Percentiles rank a stretch among this genome's conserved stretches.
Evolutionary conservation across 768 basidiomycete species (phyloP).

Genomic region (Mrakia frigida): DNA sequence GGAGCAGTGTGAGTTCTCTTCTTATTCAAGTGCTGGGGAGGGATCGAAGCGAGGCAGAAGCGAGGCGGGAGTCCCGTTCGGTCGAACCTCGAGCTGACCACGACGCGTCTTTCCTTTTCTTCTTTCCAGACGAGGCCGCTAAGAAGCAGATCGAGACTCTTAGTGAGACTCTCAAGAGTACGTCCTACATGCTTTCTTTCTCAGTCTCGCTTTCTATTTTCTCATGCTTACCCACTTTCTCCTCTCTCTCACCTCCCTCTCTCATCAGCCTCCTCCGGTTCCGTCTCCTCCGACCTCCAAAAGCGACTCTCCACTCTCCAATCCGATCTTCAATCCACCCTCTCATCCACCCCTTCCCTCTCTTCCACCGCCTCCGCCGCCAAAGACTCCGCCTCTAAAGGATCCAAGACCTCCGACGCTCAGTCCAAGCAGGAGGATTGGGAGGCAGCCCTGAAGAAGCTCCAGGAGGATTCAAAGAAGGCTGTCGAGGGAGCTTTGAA

Average conservation of each 20-base stretch:
- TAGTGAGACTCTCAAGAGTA: slow-evolving; percentile 21
- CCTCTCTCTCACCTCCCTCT: neutral
- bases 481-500: slow-evolving; percentile 25
- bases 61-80: too few relatives aligned
- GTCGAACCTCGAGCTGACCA: too few relatives aligned
- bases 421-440: slow-evolving; percentile 26
- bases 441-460: slow-evolving; percentile 21
- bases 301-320: slow-evolving; percentile 18
- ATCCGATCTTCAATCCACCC: slow-evolving; percentile 23
- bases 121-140: neutral
- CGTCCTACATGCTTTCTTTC: neutral
- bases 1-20: slow-evolving; percentile 7
- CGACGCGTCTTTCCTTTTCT: neutral
- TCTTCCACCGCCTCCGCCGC: slow-evolving; percentile 18
- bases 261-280: slow-evolving; percentile 16
- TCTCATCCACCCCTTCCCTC: slow-evolving; percentile 20
- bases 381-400: slow-evolving; percentile 26
- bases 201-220: too few relatives aligned
- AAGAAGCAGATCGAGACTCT: slow-evolving; percentile 26
- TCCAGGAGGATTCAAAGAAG: slow-evolving; percentile 23
- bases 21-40: neutral
- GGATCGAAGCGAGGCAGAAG: too few relatives aligned
- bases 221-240: neutral
- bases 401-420: slow-evolving; percentile 24
- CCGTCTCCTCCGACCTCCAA: slow-evolving; percentile 25